These are phyloP conservation scores for Sonneratia caseolaris DNA, from an alignment of 345 rosid species.

Conservation along the genomic window DNA sequence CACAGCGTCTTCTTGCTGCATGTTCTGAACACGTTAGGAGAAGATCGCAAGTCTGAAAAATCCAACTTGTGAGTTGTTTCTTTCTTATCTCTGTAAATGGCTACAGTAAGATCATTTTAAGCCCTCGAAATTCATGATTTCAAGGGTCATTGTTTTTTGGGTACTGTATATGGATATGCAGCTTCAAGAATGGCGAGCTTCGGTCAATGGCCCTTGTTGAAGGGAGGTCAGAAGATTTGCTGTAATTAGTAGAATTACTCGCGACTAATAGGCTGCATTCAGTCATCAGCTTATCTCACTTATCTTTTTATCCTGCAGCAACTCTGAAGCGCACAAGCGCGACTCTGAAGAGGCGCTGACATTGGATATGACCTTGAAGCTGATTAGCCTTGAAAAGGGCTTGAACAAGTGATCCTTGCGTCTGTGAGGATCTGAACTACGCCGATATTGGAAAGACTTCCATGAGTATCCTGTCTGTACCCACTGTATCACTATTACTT, in stretches of 20 bases:
- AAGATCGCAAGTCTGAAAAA: slow-evolving; percentile 44
- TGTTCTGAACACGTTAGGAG: slow-evolving; percentile 43
- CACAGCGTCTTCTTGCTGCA: slow-evolving; percentile 63
- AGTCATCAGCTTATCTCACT: not conserved
- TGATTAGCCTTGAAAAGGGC: not conserved
- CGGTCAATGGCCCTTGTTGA: slow-evolving; percentile 54
- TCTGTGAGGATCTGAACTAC: not conserved
- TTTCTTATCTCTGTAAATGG: not conserved
- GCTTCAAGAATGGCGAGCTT: slow-evolving; percentile 69
- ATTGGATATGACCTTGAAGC: not conserved
- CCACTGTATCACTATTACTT: too few species aligned
- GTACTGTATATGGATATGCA: slow-evolving; percentile 17
- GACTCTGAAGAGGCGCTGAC: not conserved
- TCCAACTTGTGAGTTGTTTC: slow-evolving; percentile 42
- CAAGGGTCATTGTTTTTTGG: not conserved
- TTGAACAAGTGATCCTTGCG: not conserved
- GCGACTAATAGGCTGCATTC: not conserved
- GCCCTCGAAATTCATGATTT: not conserved
- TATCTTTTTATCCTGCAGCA: not conserved
- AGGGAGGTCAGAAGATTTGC: slow-evolving; percentile 31
- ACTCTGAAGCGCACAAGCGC: not conserved
- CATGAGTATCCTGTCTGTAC: too few species aligned
- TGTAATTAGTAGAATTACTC: not conserved
- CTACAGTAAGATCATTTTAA: not conserved
- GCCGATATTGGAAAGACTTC: too few species aligned